Evolutionary conservation across 2,329 filamentous ascomycete species (phyloP).

Genomic region (Monosporascus sp.): DNA sequence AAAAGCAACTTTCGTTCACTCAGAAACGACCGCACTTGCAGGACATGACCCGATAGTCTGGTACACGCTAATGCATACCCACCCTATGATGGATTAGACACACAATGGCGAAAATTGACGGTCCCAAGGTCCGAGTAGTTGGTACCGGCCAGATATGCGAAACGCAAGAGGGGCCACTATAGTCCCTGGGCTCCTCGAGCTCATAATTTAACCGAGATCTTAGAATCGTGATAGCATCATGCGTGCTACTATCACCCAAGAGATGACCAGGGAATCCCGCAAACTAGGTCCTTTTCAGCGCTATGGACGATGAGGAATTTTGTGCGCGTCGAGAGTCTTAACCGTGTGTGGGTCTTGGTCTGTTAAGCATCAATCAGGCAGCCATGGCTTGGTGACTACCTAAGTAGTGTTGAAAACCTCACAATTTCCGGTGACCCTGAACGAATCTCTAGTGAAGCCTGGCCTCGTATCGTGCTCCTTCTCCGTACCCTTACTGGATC

Average conservation of each 20-base stretch:
- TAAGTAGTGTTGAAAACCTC: not conserved
- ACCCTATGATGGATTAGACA: conserved; percentile 24
- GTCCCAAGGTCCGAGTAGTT: not conserved
- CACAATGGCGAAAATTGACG: conserved; percentile 9
- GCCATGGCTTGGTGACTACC: not conserved
- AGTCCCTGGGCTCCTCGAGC: not conserved
- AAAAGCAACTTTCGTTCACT: conserved; percentile 1
- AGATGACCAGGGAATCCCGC: not conserved
- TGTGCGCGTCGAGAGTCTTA: too few relatives aligned
- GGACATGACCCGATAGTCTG: conserved; percentile 27
- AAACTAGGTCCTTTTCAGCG: not conserved
- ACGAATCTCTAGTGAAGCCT: not conserved
- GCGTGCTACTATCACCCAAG: not conserved
- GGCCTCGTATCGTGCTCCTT: not conserved
- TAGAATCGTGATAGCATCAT: not conserved
- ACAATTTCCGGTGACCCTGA: not conserved
- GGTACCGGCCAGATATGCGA: not conserved
- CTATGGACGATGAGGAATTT: not conserved
- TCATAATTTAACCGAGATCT: not conserved
- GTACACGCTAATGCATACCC: conserved; percentile 30
- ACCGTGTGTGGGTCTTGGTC: not conserved
- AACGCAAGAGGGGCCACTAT: not conserved
- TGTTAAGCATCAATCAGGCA: not conserved
- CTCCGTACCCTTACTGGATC: not conserved
- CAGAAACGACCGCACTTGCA: conserved; percentile 21